Evolutionary conservation across 1,139 yeast species (phyloP).

Genomic region (Candida anutae): DNA sequence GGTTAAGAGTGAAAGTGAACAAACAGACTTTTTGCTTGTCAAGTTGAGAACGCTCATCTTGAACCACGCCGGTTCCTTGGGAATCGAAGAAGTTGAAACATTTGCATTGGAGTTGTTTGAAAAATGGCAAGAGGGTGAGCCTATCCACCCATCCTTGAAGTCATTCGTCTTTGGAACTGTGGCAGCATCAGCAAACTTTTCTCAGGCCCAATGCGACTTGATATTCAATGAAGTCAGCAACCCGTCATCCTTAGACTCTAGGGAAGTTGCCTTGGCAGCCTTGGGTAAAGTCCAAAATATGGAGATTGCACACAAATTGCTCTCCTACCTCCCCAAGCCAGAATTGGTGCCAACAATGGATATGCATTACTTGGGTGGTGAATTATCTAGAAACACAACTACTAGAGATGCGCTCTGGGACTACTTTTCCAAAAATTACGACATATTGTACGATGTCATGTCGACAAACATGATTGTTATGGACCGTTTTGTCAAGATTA

Average conservation of each 20-base stretch:
- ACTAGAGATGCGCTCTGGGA: slow-evolving; percentile 49
- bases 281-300: slow-evolving; percentile 48
- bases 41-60: slow-evolving; percentile 49
- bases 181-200: slow-evolving; percentile 34
- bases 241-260: slow-evolving; percentile 60
- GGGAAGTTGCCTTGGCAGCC: slow-evolving; percentile 57
- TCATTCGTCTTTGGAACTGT: slow-evolving; percentile 45
- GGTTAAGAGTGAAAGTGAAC: slow-evolving; percentile 13
- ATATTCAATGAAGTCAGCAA: slow-evolving; percentile 42
- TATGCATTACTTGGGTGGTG: slow-evolving; percentile 48
- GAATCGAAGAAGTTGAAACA: slow-evolving; percentile 40
- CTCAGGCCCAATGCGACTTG: slow-evolving; percentile 36
- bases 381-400: slow-evolving; percentile 43
- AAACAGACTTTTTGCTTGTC: slow-evolving; percentile 35
- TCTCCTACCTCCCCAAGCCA: slow-evolving; percentile 33
- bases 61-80: slow-evolving; percentile 42
- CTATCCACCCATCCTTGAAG: slow-evolving; percentile 49
- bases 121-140: slow-evolving; percentile 23
- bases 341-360: slow-evolving; percentile 61
- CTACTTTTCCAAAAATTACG: slow-evolving; percentile 49
- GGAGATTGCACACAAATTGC: slow-evolving; percentile 26
- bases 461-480: slow-evolving; percentile 53
- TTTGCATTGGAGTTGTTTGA: slow-evolving; percentile 38
- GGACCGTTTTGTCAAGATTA: slow-evolving; percentile 53
- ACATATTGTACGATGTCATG: slow-evolving; percentile 35